These are phyloP conservation scores for Cinnamomum chago DNA, from an alignment of 164 flowering plant genomes.

Conservation along the genomic window DNA sequence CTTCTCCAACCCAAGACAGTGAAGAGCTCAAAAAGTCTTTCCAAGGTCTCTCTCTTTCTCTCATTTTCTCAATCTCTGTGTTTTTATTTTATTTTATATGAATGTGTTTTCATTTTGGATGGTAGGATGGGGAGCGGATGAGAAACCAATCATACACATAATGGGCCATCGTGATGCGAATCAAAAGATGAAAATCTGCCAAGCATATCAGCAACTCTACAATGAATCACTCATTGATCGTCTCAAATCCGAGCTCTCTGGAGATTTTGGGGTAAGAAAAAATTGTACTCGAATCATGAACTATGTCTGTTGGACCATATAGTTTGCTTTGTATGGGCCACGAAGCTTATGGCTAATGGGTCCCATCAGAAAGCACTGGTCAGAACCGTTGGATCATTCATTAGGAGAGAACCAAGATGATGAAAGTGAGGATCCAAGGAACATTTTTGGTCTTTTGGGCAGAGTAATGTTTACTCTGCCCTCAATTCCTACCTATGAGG, in stretches of 20 bases:
- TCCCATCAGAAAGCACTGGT: no score
- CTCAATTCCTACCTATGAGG: no score
- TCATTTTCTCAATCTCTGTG: background rate
- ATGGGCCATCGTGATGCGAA: constrained; percentile 66
- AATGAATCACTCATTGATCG: constrained; percentile 55
- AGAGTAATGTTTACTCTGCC: no score
- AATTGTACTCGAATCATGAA: background rate
- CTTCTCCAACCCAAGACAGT: constrained; percentile 58
- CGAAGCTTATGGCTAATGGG: no score
- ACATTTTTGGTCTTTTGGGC: no score
- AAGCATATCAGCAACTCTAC: constrained; percentile 57
- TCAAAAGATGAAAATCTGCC: constrained; percentile 58
- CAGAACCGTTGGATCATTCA: no score
- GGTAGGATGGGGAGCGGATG: constrained; percentile 77
- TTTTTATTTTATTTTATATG: no score
- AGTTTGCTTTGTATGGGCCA: background rate
- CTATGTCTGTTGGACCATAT: background rate
- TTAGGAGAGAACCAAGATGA: background rate
- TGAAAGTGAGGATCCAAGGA: background rate
- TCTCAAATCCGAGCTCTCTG: constrained; percentile 53
- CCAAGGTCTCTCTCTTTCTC: constrained; percentile 33
- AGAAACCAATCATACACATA: constrained; percentile 54
- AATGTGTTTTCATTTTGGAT: background rate
- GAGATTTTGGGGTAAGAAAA: background rate
- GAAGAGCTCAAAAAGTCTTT: constrained; percentile 50